Evolutionary conservation across 2,329 filamentous ascomycete genomes (phyloP), one percentile per base, ranked within the genome.

Genomic region (Pseudopyricularia cyperi): DNA sequence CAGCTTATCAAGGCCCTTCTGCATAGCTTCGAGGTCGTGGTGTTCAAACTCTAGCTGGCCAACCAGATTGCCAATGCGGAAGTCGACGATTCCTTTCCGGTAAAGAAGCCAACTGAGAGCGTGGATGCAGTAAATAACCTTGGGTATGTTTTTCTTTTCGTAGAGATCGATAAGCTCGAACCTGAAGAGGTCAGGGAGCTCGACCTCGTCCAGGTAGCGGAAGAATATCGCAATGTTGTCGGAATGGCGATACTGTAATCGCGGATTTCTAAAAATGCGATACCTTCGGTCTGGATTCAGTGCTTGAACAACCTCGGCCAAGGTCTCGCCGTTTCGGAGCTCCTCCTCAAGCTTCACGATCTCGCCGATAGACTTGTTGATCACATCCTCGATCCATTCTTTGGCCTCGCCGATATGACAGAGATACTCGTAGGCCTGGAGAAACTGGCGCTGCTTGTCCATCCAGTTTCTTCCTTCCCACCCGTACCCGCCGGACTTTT

Each of bases 141-240:
- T 98, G 4, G 93, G 93, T 1, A 97, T 94, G 61, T 98, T 98
- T 70, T 98, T 98, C 74, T 97, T 98, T 68, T 98, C 94, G 71
- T 98, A 98, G 12, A 98, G 71, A 67, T 98, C 93, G 57, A 97
- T 95, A 46, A 97, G 75, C 66, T 98, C 93, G 66, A 98, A 98
- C 53, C 91, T 83, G 66, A 98, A 98, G 17, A 98, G 77, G 60
- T 98, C 94, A 1, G 93, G 93, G 3, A 98, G 73, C 61, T 95
- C 87, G 8, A 96, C 82, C 55, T 96, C 88, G 57, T 91, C 87
- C 1, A 98, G 76, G 58, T 95, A 95, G 53, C 87, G 82, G 70
- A 97, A 97, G 71, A 98, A 98, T 48, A 93, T 80, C 44, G 89
- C 91, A 57, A 97, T 96, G 59, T 98, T 98, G 76, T 98, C 93